These are phyloP conservation scores for Leishmania amazonensis DNA, from an alignment of 208 protist species.

Conservation along the genomic window DNA sequence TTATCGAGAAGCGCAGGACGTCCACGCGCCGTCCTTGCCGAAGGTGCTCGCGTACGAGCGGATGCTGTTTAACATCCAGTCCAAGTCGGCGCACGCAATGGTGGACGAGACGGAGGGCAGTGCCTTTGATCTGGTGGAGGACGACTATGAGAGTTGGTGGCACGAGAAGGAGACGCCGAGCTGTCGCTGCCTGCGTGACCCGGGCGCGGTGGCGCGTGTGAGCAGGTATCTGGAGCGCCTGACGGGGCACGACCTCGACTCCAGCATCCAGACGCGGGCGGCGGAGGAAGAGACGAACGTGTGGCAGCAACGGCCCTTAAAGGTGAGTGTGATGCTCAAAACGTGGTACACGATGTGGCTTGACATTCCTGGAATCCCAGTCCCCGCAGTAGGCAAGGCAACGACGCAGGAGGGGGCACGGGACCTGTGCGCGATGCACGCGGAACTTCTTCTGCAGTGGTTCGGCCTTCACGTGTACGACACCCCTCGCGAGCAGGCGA, in stretches of 20 bases:
- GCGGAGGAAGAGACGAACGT: conserved; percentile 27
- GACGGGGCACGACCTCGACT: conserved; percentile 10
- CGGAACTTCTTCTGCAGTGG: conserved; percentile 58
- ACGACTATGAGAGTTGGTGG: conserved; percentile 36
- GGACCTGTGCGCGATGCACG: conserved; percentile 80
- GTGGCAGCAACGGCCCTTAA: background rate
- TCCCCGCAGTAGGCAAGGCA: conserved; percentile 59
- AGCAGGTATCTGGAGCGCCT: conserved; percentile 25
- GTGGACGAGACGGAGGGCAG: conserved; percentile 70
- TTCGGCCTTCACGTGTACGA: conserved; percentile 52
- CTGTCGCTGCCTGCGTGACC: conserved; percentile 47
- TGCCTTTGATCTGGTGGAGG: conserved; percentile 61
- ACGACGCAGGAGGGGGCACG: conserved; percentile 32
- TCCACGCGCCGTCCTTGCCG: background rate
- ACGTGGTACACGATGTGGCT: conserved; percentile 32
- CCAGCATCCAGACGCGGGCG: conserved; percentile 2
- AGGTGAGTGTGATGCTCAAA: conserved; percentile 5
- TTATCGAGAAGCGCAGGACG: background rate
- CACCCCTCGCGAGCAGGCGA: conserved; percentile 32
- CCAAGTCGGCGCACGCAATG: conserved; percentile 10
- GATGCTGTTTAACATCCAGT: background rate
- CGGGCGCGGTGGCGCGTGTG: conserved; percentile 37
- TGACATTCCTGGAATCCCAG: conserved; percentile 8
- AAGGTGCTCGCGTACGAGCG: conserved; percentile 2
- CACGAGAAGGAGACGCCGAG: conserved; percentile 36